A percentile compares a stretch with the other conserved stretches of the same genome.
Evolutionary conservation across 352 stramenopile genomes (phyloP).

Genomic region (Phytopythium delawarense): DNA sequence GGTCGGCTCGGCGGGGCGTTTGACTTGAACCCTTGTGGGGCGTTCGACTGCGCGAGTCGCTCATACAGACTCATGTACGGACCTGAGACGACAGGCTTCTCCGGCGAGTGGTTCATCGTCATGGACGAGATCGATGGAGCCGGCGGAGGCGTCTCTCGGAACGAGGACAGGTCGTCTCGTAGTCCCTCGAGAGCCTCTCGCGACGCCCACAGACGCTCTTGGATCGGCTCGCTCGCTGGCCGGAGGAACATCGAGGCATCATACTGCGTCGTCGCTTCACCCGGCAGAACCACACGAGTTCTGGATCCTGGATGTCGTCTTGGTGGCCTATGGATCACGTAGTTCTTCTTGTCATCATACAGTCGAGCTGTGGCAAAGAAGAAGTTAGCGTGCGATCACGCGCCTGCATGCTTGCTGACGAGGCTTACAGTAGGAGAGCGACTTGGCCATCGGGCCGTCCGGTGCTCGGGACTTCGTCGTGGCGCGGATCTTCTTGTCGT

Average conservation of each 20-base stretch:
- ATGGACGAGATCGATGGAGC: constrained; percentile 9
- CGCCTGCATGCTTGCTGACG: neutral
- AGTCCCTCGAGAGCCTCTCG: constrained; percentile 10
- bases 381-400: neutral
- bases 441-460: constrained; percentile 36
- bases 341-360: constrained; percentile 82
- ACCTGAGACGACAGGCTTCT: constrained; percentile 12
- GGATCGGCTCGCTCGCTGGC: constrained; percentile 29
- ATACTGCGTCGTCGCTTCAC: constrained; percentile 38
- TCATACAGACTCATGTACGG: constrained; percentile 71
- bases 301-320: constrained; percentile 32
- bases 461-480: constrained; percentile 35
- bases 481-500: constrained; percentile 71
- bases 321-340: constrained; percentile 52
- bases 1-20: constrained; percentile 32
- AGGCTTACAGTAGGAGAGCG: constrained; percentile 68
- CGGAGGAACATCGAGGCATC: constrained; percentile 56
- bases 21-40: constrained; percentile 23
- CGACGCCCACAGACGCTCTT: constrained; percentile 26
- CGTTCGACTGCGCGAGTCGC: constrained; percentile 48
- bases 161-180: neutral
- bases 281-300: constrained; percentile 30
- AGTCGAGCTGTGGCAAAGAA: constrained; percentile 37
- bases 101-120: constrained; percentile 13
- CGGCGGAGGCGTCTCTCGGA: constrained; percentile 10